Percentiles rank a stretch among this genome's conserved stretches.
These are phyloP conservation scores for Golovinomyces cichoracearum DNA, from an alignment of 2,329 filamentous ascomycete genomes.

Conservation along the genomic window DNA sequence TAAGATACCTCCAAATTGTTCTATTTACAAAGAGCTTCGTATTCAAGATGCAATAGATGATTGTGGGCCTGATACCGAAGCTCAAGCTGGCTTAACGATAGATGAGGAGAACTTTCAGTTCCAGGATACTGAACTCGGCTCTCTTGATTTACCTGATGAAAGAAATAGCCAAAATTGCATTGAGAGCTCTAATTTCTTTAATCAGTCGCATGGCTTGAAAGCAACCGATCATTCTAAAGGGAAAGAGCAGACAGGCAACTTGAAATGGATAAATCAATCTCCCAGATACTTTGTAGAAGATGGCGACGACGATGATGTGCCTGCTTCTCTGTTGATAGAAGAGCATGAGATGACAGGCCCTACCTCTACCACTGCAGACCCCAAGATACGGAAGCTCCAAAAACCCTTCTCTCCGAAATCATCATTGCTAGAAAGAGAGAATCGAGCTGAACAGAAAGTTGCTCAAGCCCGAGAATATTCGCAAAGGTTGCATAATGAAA, in stretches of 20 bases:
- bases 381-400: no score
- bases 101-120: slow-evolving; percentile 16
- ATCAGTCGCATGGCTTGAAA: slow-evolving; percentile 4
- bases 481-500: slow-evolving; percentile 14
- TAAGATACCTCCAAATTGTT: slow-evolving; percentile 12
- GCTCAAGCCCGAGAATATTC: slow-evolving; percentile 24
- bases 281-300: slow-evolving; percentile 15
- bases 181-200: slow-evolving; percentile 13
- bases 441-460: slow-evolving; percentile 28
- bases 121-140: slow-evolving; percentile 13
- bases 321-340: slow-evolving; percentile 36
- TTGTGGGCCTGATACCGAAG: slow-evolving; percentile 14
- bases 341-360: slow-evolving; percentile 17
- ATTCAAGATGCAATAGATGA: slow-evolving; percentile 13
- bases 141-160: slow-evolving; percentile 12
- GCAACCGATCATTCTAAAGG: neutral
- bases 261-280: slow-evolving; percentile 12
- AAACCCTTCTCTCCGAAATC: neutral
- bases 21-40: slow-evolving; percentile 16
- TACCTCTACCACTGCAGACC: neutral
- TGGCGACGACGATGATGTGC: slow-evolving; percentile 27
- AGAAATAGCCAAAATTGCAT: slow-evolving; percentile 13
- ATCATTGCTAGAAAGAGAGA: slow-evolving; percentile 19
- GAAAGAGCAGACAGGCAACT: slow-evolving; percentile 1
- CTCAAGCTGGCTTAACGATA: slow-evolving; percentile 12